Evolutionary conservation across 129 eudicot species (phyloP).

Genomic region (Sambucus nigra): DNA sequence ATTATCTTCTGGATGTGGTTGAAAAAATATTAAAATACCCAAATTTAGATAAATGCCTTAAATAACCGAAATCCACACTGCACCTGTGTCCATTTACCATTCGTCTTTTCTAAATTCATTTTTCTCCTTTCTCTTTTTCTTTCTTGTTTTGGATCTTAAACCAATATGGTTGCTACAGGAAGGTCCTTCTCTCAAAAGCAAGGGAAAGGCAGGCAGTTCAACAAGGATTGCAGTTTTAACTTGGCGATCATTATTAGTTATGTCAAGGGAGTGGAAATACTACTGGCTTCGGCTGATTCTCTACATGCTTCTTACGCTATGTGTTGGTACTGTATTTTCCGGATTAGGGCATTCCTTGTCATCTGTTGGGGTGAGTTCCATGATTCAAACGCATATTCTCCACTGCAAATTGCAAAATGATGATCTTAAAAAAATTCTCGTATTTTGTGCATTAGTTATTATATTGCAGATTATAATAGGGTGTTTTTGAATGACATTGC

Average conservation of each 20-base stretch:
- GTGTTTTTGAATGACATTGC: no score
- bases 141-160: not conserved
- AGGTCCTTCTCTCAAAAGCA: slow-evolving; percentile 75
- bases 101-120: no score
- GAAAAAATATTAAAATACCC: no score
- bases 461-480: no score
- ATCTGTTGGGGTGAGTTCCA: slow-evolving; percentile 66
- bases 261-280: slow-evolving; percentile 92
- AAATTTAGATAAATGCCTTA: no score
- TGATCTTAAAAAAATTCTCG: not conserved
- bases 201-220: slow-evolving; percentile 48
- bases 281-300: slow-evolving; percentile 87
- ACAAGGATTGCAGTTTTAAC: slow-evolving; percentile 65
- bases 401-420: not conserved
- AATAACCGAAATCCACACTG: no score
- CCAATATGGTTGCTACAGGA: slow-evolving; percentile 38
- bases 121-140: not conserved
- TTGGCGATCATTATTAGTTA: slow-evolving; percentile 74
- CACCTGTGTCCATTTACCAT: no score
- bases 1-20: not conserved
- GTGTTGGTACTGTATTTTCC: slow-evolving; percentile 74
- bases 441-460: no score
- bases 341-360: slow-evolving; percentile 92
- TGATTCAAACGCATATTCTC: not conserved
- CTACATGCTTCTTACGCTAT: slow-evolving; percentile 62